Evolutionary conservation across 2,329 filamentous ascomycete genomes (phyloP).

Genomic region (Penicillium sp.): DNA sequence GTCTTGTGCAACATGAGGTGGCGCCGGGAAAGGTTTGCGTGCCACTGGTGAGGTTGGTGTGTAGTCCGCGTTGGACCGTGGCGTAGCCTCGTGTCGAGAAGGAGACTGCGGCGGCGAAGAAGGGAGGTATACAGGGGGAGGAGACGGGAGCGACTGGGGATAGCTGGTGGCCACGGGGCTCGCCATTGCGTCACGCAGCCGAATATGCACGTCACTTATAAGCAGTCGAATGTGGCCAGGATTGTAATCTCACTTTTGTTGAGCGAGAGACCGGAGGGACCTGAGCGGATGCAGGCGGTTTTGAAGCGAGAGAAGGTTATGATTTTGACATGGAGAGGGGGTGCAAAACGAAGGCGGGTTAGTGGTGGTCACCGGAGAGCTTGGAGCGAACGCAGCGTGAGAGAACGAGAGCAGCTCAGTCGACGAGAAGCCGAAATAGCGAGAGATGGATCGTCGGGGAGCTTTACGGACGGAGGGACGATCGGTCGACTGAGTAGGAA

Average conservation of each 20-base stretch:
- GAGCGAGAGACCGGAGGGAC: constrained; percentile 9
- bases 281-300: constrained; percentile 11
- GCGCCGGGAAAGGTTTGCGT: constrained; percentile 33
- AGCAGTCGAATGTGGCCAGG: background rate
- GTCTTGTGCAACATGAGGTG: constrained; percentile 28
- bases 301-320: constrained; percentile 16
- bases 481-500: constrained; percentile 14
- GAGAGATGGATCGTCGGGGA: constrained; percentile 15
- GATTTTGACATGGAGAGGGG: constrained; percentile 18
- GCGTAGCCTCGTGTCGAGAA: constrained; percentile 27
- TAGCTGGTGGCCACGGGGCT: constrained; percentile 30
- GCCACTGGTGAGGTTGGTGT: constrained; percentile 27
- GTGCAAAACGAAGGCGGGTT: background rate
- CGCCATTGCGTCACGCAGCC: constrained; percentile 31
- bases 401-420: constrained; percentile 16
- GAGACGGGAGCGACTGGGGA: constrained; percentile 43
- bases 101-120: constrained; percentile 40
- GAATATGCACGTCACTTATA: background rate
- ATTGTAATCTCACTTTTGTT: constrained; percentile 5
- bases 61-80: constrained; percentile 30
- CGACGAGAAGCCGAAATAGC: constrained; percentile 11
- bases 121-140: constrained; percentile 50
- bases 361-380: background rate
- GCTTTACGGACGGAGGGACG: constrained; percentile 9
- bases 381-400: constrained; percentile 14